Conservation (phyloP, 2,329 filamentous ascomycete genomes). For the Fusarium ramigenum region DNA sequence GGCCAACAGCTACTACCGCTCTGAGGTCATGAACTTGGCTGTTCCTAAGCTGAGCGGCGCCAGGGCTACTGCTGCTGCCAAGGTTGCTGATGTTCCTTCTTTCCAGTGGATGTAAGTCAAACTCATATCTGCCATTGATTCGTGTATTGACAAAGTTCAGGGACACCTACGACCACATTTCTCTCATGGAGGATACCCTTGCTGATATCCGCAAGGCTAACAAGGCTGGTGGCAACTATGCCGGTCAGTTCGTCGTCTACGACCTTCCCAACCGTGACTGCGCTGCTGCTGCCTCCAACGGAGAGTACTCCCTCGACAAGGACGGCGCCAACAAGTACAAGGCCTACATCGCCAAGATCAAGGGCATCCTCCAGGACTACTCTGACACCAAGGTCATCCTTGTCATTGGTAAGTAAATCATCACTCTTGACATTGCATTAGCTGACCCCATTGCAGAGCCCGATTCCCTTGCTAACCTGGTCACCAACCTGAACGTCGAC, state of each 20-base stretch:
- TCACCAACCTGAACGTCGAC: constrained; percentile 62
- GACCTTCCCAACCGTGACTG: constrained; percentile 68
- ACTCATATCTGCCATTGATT: fast-evolving
- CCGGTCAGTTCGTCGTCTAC: constrained; percentile 64
- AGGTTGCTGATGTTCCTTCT: constrained; percentile 61
- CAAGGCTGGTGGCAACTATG: constrained; percentile 51
- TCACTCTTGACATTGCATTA: fast-evolving
- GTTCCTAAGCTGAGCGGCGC: constrained; percentile 69
- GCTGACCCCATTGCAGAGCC: constrained; percentile 52
- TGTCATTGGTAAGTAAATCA: constrained; percentile 50
- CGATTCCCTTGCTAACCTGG: constrained; percentile 67
- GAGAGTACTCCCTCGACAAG: constrained; percentile 61
- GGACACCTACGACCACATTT: constrained; percentile 60
- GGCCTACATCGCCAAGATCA: constrained; percentile 63
- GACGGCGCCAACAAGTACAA: constrained; percentile 64
- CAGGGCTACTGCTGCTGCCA: constrained; percentile 61
- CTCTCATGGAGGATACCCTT: constrained; percentile 57
- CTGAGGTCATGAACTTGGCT: constrained; percentile 63
- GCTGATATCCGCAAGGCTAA: constrained; percentile 54
- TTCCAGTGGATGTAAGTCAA: constrained; percentile 61
- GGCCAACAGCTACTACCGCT: constrained; percentile 65
- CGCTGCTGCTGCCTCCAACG: constrained; percentile 65
- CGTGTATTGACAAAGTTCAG: constrained; percentile 43
- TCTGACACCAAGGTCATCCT: constrained; percentile 56
- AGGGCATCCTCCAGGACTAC: constrained; percentile 52